Percentiles rank a stretch among this genome's conserved stretches.
These are phyloP conservation scores for Pichia sorboxylosa DNA, from an alignment of 1,139 yeast species.

Conservation along the genomic window DNA sequence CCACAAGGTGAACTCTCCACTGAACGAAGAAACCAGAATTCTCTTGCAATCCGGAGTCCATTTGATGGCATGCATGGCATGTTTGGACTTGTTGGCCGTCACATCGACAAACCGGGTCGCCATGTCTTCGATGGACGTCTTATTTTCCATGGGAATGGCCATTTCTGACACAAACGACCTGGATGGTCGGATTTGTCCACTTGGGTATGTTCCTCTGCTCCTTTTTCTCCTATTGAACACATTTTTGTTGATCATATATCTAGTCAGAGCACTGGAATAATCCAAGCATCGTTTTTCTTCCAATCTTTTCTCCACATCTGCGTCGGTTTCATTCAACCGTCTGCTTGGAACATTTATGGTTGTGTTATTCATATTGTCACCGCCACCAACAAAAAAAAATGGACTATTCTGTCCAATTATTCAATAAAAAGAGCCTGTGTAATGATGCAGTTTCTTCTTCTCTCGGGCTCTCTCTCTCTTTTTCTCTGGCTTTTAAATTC, in stretches of 20 bases:
- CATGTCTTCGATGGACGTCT: conserved; percentile 43
- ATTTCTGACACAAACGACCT: conserved; percentile 62
- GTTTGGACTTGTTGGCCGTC: conserved; percentile 82
- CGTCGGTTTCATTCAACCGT: conserved; percentile 10
- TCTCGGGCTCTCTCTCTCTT: too few species aligned
- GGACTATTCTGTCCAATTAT: too few species aligned
- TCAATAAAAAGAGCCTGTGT: too few species aligned
- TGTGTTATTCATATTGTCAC: background rate
- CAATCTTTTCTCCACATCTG: conserved; percentile 10
- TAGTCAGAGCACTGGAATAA: conserved; percentile 73
- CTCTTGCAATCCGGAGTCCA: conserved; percentile 98
- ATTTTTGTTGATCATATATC: conserved; percentile 53
- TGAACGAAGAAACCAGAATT: conserved; percentile 76
- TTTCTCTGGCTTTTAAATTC: too few species aligned
- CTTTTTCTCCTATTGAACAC: conserved; percentile 30
- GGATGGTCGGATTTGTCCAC: conserved; percentile 64
- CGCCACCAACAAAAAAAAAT: too few species aligned
- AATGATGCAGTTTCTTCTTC: too few species aligned
- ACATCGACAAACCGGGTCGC: conserved; percentile 83
- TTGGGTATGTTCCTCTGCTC: conserved; percentile 27
- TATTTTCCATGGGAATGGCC: conserved; percentile 60
- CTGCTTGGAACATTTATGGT: conserved; percentile 2
- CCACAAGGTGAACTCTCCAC: conserved; percentile 96
- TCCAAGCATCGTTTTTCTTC: conserved; percentile 40
- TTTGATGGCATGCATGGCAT: conserved; percentile 77